Conservation (phyloP, 306 rosid genomes). For the Cotoneaster glaucophyllus region DNA sequence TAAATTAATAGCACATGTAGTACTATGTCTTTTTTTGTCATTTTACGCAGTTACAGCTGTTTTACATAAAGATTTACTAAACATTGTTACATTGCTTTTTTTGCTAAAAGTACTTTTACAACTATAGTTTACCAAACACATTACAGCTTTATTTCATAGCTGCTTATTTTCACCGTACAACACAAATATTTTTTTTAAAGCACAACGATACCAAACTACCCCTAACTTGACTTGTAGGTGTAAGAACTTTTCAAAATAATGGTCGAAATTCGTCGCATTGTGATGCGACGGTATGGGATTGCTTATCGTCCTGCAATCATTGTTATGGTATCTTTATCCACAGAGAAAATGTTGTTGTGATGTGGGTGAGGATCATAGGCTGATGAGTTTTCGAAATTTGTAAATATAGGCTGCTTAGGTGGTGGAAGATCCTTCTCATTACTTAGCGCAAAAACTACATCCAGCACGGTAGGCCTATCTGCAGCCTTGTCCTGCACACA, state of each 20-base stretch:
- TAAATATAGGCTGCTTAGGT: constrained; percentile 15
- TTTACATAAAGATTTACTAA: no score
- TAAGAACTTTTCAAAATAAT: not conserved
- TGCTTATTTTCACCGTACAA: no score
- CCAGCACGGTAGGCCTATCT: constrained; percentile 22
- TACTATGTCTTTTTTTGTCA: no score
- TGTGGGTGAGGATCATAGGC: not conserved
- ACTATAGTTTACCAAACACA: no score
- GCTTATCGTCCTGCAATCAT: constrained; percentile 4
- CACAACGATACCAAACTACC: no score
- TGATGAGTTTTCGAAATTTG: not conserved
- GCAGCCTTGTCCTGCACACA: constrained; percentile 20
- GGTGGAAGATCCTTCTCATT: constrained; percentile 1
- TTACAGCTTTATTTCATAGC: no score
- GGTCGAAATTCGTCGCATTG: not conserved
- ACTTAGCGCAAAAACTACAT: constrained; percentile 9
- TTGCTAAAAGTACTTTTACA: no score
- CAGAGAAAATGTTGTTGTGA: not conserved
- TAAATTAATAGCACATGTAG: no score
- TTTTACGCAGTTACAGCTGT: no score
- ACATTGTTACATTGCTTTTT: no score
- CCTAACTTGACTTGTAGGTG: not conserved
- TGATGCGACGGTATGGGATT: not conserved
- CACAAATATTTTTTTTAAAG: no score
- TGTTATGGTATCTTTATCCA: not conserved